Evolutionary conservation across 331 rosid genomes (phyloP).

Genomic region (Prunus yedoensis): DNA sequence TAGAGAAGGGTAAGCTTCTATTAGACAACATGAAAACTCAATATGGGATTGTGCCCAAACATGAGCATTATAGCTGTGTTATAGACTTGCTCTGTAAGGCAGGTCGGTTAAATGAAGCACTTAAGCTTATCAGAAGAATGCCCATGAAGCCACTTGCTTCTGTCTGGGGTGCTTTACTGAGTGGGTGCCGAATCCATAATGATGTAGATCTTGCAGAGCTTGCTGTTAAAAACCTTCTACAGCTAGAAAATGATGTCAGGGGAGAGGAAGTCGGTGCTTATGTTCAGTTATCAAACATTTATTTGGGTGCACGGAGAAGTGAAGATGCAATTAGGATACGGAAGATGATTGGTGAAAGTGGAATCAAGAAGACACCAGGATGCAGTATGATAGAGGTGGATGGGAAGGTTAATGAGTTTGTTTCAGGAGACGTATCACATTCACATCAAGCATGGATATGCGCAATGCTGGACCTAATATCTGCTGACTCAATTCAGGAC

Average conservation of each 20-base stretch:
- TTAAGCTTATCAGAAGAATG: constrained; percentile 37
- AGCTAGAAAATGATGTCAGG: constrained; percentile 26
- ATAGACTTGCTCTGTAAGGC: constrained; percentile 45
- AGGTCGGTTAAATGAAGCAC: constrained; percentile 34
- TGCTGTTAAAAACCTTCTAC: constrained; percentile 37
- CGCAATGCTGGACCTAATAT: constrained; percentile 29
- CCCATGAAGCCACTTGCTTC: constrained; percentile 51
- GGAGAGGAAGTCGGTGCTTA: constrained; percentile 39
- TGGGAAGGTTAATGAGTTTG: constrained; percentile 40
- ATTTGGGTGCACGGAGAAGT: constrained; percentile 34
- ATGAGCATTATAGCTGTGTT: constrained; percentile 48
- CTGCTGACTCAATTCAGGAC: constrained; percentile 17
- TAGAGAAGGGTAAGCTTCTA: constrained; percentile 31
- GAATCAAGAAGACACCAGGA: constrained; percentile 44
- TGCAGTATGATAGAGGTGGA: constrained; percentile 47
- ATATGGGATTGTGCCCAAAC: constrained; percentile 36
- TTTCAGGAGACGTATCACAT: constrained; percentile 35
- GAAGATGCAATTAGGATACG: constrained; percentile 43
- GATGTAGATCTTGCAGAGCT: constrained; percentile 43
- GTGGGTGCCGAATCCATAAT: constrained; percentile 33
- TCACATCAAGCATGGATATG: constrained; percentile 15
- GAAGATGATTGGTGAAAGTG: constrained; percentile 33
- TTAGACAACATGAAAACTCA: constrained; percentile 32
- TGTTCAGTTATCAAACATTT: constrained; percentile 47
- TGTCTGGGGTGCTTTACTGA: constrained; percentile 51